Evolutionary conservation across 2,329 filamentous ascomycete species (phyloP), one percentile per base, ranked within the genome.

Genomic region (Colletotrichum sp.): DNA sequence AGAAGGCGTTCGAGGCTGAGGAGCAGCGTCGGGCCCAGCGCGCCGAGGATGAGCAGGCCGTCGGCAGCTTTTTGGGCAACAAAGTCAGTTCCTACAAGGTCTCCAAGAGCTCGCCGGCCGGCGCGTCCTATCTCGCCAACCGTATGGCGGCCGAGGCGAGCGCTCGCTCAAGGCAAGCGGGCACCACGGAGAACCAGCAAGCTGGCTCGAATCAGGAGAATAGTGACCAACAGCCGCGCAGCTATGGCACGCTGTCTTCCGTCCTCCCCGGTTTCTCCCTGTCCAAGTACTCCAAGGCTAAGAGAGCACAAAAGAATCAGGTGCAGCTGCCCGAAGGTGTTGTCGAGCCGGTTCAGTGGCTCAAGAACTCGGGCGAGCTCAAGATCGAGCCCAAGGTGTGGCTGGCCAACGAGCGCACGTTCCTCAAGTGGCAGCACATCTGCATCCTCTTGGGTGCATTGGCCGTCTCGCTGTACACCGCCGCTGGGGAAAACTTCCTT

Each of bases 371-470:
- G 38, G 96, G 97, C 5, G 94, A 96, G 43, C 91, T 99, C 78
- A 94, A 96, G 82, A 95, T 99, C 73, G 97, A 99, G 87, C 96
- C 95, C 77, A 99, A 99, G 86, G 96, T 99, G 34, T 99, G 97
- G 96, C 93, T 99, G 73, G 97, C 97, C 71, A 99, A 99, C 85
- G 96, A 99, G 86, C 94, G 97, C 77, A 99, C 97, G 0, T 99
- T 98, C 83, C 93, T 99, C 85, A 99, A 98, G 85, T 99, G 97
- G 97, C 95, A 99, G 87, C 96, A 99, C 84, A 96, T 99, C 81
- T 94, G 93, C 77, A 92, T 99, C 65, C 89, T 99, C 16, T 92
- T 99, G 28, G 96, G 96, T 48, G 93, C 93, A 26, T 86, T 99
- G 34, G 95, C 95, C 1, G 87, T 99, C 15, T 95, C 94, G 26